Base-by-base conservation (phyloP, 106 monocot genomes). In the Posidonia australis region DNA sequence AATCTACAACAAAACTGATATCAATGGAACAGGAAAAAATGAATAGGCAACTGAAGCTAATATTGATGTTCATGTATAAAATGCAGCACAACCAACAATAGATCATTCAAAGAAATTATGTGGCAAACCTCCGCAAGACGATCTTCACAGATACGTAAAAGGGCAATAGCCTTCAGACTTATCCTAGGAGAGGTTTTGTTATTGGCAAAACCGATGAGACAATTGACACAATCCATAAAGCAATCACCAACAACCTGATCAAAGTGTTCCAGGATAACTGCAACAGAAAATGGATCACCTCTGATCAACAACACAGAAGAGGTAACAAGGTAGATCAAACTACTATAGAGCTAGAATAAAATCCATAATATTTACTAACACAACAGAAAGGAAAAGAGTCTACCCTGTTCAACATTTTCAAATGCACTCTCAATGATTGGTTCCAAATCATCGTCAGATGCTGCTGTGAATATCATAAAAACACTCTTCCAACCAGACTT, bases 141-240 rank as follows among this genome's bases (percentile, higher is more conserved):
- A 76, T 91, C 98, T 79, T 91, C 98, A 83, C 98, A 98, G 22
- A 91, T 91, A 46, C 98, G 91, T 27, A 98, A 78, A 47, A 98
- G 79, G 45, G 98, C 98, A 83, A 98, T 88, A 60, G 98, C 98
- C 74, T 91, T 98, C 75, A 98, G 79, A 79, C 98, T 98, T 66
- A 91, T 91, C 44, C 87, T 60, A 9, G 84, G 71, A 42, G 87
- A 83, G 51, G 72, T 72, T 77, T 91, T 98, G 69, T 91, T 98
- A 79, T 98, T 98, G 44, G 91, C 87, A 77, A 98, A 98, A 52
- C 87, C 79, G 63, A 98, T 98, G 30, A 98, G 87, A 66, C 98
- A 91, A 54, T 98, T 91, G 61, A 98, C 98, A 74, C 98, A 98
- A 63, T 98, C 98, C 91, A 91, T 98, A 74, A 98, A 98, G 80